Evolutionary conservation across 2,329 filamentous ascomycete species (phyloP), one percentile per base, ranked within the genome.

Genomic region (Celoporthe dispersa): DNA sequence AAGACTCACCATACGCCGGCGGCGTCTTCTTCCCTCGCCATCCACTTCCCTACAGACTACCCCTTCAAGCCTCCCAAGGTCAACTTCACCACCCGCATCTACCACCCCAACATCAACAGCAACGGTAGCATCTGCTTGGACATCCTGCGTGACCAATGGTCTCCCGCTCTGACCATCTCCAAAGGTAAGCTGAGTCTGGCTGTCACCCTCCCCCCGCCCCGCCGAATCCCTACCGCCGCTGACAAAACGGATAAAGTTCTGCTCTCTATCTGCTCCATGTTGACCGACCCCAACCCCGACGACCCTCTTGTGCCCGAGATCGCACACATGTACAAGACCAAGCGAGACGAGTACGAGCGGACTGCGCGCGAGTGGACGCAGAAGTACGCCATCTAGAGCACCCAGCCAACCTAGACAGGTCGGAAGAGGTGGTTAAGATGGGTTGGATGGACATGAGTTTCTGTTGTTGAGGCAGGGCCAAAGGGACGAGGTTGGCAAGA

Each of bases 51-150:
- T 76, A 99, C 96, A 88, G 96, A 99, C 88, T 99, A 99, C 85
- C 96, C 96, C 57, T 99, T 99, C 89, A 99, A 99, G 92, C 96
- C 96, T 73, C 96, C 96, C 77, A 99, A 99, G 90, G 94, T 99
- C 84, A 98, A 98, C 92, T 99, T 99, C 89, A 98, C 94, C 78
- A 99, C 96, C 75, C 92, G 95, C 81, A 98, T 99, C 87, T 99
- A 99, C 83, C 96, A 99, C 86, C 96, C 96, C 79, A 99, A 99
- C 86, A 99, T 99, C 94, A 99, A 99, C 90, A 97, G 94, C 76
- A 98, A 98, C 83, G 96, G 96, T 83, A 98, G 94, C 84, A 99
- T 99, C 84, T 99, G 96, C 83, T 85, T 99, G 81, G 96, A 99
- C 80, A 99, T 99, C 80, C 87, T 99, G 80, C 91, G 96, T 86